These are phyloP conservation scores for Marasmius tenuissimus DNA, from an alignment of 1,284 basidiomycete genomes.

Conservation along the genomic window DNA sequence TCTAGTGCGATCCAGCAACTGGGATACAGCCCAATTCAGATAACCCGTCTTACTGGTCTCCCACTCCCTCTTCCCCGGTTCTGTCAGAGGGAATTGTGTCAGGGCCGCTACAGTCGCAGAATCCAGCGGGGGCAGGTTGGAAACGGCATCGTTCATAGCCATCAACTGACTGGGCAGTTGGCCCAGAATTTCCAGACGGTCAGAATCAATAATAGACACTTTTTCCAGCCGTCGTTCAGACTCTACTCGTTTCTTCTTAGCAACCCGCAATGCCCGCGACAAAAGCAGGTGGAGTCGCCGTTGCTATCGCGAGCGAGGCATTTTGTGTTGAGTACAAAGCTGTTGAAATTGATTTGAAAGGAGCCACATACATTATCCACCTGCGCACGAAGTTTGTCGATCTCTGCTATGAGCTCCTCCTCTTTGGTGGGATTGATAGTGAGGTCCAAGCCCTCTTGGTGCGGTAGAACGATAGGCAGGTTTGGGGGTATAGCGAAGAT, in stretches of 20 bases:
- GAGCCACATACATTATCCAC: conserved; percentile 56
- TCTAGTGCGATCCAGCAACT: conserved; percentile 50
- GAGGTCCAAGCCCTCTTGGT: conserved; percentile 61
- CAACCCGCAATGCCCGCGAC: conserved; percentile 44
- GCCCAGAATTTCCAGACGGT: conserved; percentile 30
- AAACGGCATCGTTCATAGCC: conserved; percentile 45
- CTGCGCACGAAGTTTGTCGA: conserved; percentile 54
- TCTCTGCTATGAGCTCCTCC: conserved; percentile 57
- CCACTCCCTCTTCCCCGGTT: conserved; percentile 71
- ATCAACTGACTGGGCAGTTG: conserved; percentile 37
- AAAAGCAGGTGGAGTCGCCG: conserved; percentile 56
- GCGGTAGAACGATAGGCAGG: conserved; percentile 66
- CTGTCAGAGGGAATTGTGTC: conserved; percentile 37
- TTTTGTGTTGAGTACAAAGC: background rate
- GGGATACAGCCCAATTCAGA: conserved; percentile 62
- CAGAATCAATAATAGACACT: conserved; percentile 45
- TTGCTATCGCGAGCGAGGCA: conserved; percentile 45
- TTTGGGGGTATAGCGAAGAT: conserved; percentile 70
- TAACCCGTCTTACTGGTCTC: conserved; percentile 68
- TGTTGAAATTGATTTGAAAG: conserved; percentile 6
- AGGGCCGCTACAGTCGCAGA: conserved; percentile 40
- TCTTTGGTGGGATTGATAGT: conserved; percentile 50
- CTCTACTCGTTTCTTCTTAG: conserved; percentile 40
- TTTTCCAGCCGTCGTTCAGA: conserved; percentile 43
- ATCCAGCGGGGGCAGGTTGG: conserved; percentile 52